These are phyloP conservation scores for Inga laurina DNA, from an alignment of 306 rosid genomes.

Conservation along the genomic window DNA sequence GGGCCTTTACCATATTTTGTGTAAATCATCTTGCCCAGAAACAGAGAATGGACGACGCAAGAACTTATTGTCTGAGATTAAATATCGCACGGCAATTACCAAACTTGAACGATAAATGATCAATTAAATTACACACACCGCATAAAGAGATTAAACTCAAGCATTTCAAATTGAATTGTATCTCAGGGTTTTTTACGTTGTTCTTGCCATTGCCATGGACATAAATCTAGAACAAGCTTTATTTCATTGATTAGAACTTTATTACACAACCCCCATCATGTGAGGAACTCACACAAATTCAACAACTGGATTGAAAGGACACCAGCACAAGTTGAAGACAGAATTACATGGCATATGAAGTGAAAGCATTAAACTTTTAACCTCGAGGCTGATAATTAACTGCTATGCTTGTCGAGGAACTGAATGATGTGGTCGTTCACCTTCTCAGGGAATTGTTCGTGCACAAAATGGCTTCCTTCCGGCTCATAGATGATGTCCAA, in stretches of 20 bases:
- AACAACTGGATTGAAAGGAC: neutral
- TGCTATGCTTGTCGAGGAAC: slow-evolving; percentile 50
- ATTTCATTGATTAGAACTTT: neutral
- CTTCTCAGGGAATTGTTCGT: slow-evolving; percentile 58
- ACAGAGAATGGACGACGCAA: neutral
- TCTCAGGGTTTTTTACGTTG: neutral
- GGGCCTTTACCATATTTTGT: neutral
- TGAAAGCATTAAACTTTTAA: neutral
- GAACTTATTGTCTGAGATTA: neutral
- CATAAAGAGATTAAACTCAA: neutral
- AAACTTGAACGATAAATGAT: neutral
- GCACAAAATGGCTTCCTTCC: slow-evolving; percentile 64
- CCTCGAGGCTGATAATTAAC: slow-evolving; percentile 26
- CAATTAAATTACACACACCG: no score
- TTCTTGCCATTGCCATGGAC: neutral
- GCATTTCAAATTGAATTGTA: neutral
- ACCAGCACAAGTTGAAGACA: neutral
- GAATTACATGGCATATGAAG: neutral
- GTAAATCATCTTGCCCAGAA: neutral
- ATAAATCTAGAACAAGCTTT: neutral
- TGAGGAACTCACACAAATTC: neutral
- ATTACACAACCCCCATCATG: neutral
- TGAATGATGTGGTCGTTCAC: slow-evolving; percentile 53
- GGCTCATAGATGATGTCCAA: slow-evolving; percentile 45
- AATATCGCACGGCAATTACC: neutral